Base-by-base conservation (phyloP, 1,284 basidiomycete species). In the Cryptococcus neoformans region DNA sequence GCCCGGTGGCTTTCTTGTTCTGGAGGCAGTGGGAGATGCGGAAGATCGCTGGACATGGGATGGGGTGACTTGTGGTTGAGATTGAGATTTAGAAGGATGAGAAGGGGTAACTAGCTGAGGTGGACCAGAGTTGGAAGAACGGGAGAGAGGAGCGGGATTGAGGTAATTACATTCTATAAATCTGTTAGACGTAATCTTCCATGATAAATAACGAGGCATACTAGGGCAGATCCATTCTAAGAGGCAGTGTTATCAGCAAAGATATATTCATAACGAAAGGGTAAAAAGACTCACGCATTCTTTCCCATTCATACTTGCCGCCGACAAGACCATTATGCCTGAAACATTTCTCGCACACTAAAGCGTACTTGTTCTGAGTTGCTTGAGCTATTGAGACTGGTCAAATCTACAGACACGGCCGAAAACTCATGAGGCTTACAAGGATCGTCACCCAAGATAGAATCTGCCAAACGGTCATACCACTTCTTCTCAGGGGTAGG, bases 281-380 rank as follows among this genome's bases (percentile, higher is more conserved):
- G n/a, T n/a, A n/a, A 17, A 4, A 6, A 0, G 3, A 85, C 92
- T 78, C 69, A 96, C 94, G 91, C 53, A 91, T 85, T 60, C 91
- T 87, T 67, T 92, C 88, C 85, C 90, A 96, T 75, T 90, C 84
- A 58, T 85, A 87, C 74, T 92, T 74, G 60, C 69, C 89, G 60
- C 89, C 88, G 4, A 95, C 90, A 8, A 99, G 82, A 0, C 95
- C 95, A 68, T 99, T 99, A 77, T 99, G 95, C 12, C 85, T 80
- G 70, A 92, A 95, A 74, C 95, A 99, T 64, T 87, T 87, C 58
- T 87, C 85, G 76, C 95, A 99, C 44, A 99, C 96, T 55, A 99
- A 83, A 1, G 95, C 96, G 68, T 94, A 99, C 58, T 90, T 87
- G 62, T 74, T 80, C 57, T 73, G 68, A 21, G 74, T 69, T 4